Conservation (phyloP, 2,329 filamentous ascomycete genomes). For the Thelonectria rubi region DNA sequence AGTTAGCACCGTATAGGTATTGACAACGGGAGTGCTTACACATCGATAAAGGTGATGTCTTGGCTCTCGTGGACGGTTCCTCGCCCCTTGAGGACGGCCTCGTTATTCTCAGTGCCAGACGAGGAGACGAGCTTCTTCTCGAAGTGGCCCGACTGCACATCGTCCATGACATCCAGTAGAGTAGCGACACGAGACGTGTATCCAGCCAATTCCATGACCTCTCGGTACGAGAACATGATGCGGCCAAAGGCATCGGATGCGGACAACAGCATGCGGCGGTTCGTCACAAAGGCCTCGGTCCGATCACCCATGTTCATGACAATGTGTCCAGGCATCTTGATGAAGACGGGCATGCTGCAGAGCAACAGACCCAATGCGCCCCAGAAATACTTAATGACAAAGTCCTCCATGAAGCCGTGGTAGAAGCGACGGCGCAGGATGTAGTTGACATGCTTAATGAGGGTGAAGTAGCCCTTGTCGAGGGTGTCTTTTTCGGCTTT, state of each 20-base stretch:
- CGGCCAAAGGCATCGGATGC: constrained; percentile 96
- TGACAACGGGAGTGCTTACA: constrained; percentile 56
- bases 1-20: not conserved
- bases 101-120: constrained; percentile 81
- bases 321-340: constrained; percentile 82
- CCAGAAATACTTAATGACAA: constrained; percentile 99
- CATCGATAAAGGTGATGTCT: constrained; percentile 85
- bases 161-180: constrained; percentile 91
- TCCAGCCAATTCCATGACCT: constrained; percentile 94
- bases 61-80: constrained; percentile 84
- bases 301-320: constrained; percentile 74
- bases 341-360: constrained; percentile 95
- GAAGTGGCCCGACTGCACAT: constrained; percentile 88
- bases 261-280: constrained; percentile 87
- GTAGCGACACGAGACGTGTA: constrained; percentile 93
- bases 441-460: constrained; percentile 99
- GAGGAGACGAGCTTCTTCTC: constrained; percentile 97
- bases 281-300: constrained; percentile 87
- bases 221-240: constrained; percentile 97
- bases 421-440: constrained; percentile 91
- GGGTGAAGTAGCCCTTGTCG: constrained; percentile 97
- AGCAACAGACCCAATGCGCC: constrained; percentile 89
- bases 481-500: constrained; percentile 95
- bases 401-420: constrained; percentile 99
- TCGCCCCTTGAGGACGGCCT: constrained; percentile 81